Evolutionary conservation across 306 rosid species (phyloP).

Genomic region (Cercis canadensis): DNA sequence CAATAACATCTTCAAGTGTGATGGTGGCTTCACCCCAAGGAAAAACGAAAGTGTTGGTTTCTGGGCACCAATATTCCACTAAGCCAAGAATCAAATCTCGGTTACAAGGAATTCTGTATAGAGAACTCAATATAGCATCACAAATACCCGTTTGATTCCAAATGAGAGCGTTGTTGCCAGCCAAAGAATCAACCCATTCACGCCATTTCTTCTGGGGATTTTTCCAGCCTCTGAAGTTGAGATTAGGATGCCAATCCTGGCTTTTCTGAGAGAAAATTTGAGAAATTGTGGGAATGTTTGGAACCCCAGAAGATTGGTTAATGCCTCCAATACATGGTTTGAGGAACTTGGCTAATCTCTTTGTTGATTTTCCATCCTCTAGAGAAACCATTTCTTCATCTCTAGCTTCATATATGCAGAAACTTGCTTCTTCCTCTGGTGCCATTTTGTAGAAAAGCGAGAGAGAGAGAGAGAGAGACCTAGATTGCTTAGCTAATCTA

Average conservation of each 20-base stretch:
- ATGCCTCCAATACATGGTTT: conserved; percentile 22
- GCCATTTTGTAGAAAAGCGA: conserved; percentile 15
- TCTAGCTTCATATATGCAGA: conserved; percentile 23
- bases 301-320: not conserved
- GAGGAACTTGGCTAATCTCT: conserved; percentile 24
- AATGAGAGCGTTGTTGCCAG: not conserved
- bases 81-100: conserved; percentile 6
- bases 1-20: conserved; percentile 34
- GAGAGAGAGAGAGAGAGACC: too few relatives aligned
- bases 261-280: not conserved
- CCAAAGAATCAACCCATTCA: conserved; percentile 31
- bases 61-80: conserved; percentile 29
- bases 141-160: conserved; percentile 7
- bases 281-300: not conserved
- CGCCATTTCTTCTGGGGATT: conserved; percentile 36
- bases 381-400: conserved; percentile 8
- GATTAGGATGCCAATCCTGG: not conserved
- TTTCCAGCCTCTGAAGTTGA: conserved; percentile 39
- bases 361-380: not conserved
- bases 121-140: conserved; percentile 33
- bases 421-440: not conserved
- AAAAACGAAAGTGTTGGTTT: conserved; percentile 30
- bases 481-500: too few relatives aligned
- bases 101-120: not conserved
- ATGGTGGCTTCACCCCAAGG: conserved; percentile 49